Evolutionary conservation across 2,329 filamentous ascomycete genomes (phyloP).

Genomic region (Diaporthe amygdali): DNA sequence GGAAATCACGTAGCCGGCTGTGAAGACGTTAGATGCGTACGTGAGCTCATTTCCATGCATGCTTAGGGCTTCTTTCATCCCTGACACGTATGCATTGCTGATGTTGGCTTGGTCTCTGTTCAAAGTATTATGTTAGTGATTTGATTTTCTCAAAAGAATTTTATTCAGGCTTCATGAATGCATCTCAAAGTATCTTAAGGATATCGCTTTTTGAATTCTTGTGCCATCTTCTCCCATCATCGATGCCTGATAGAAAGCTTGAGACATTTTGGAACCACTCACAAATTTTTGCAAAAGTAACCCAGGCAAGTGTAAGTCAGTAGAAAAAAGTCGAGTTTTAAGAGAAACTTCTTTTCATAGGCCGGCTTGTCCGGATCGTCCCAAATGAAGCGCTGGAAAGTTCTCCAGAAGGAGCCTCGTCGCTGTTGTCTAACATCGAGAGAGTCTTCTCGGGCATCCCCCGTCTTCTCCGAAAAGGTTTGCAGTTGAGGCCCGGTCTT

Average conservation of each 20-base stretch:
- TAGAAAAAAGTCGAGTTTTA: slow-evolving; percentile 25
- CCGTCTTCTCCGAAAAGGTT: not conserved
- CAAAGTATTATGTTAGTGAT: not conserved
- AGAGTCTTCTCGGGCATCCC: not conserved
- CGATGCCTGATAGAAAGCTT: not conserved
- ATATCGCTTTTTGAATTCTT: too few species aligned
- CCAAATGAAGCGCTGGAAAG: slow-evolving; percentile 33
- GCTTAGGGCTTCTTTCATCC: slow-evolving; percentile 23
- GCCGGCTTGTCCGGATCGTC: slow-evolving; percentile 35
- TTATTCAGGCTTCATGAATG: too few species aligned
- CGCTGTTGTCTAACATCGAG: not conserved
- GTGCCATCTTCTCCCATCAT: too few species aligned
- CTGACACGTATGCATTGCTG: slow-evolving; percentile 26
- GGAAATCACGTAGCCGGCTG: slow-evolving; percentile 23
- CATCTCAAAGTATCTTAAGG: too few species aligned
- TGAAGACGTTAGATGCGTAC: slow-evolving; percentile 22
- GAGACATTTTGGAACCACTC: not conserved
- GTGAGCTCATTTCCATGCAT: slow-evolving; percentile 24
- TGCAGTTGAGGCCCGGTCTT: not conserved
- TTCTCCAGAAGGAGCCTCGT: slow-evolving; percentile 21
- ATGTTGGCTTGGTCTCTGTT: slow-evolving; percentile 15
- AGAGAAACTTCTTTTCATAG: slow-evolving; percentile 26
- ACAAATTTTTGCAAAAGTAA: slow-evolving; percentile 26
- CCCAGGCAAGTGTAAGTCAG: slow-evolving; percentile 22
- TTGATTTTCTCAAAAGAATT: not conserved